Conservation (phyloP, 129 eudicot genomes). For the Artemisia argyi region DNA sequence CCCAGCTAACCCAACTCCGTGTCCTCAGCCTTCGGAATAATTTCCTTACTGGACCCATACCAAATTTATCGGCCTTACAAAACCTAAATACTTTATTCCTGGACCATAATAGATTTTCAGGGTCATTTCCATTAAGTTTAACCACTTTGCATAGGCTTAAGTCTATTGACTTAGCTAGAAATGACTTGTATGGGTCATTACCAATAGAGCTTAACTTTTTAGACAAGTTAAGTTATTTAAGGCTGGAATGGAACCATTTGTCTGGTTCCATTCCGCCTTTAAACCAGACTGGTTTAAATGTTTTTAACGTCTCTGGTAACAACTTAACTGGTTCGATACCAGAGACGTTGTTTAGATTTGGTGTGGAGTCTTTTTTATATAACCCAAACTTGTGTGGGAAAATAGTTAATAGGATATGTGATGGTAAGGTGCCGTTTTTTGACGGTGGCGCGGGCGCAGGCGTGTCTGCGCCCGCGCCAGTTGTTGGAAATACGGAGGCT, state of each 20-base stretch:
- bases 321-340: slow-evolving; percentile 75
- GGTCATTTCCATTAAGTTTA: slow-evolving; percentile 56
- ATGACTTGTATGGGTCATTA: slow-evolving; percentile 58
- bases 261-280: slow-evolving; percentile 71
- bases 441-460: slow-evolving; percentile 41
- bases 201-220: slow-evolving; percentile 44
- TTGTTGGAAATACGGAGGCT: slow-evolving; percentile 42
- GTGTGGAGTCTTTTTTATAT: slow-evolving; percentile 37
- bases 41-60: slow-evolving; percentile 75
- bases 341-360: slow-evolving; percentile 50
- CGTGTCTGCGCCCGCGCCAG: slow-evolving; percentile 58
- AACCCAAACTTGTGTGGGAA: slow-evolving; percentile 84
- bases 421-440: slow-evolving; percentile 46
- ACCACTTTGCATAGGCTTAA: slow-evolving; percentile 50
- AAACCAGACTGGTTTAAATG: slow-evolving; percentile 53
- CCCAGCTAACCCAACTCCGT: slow-evolving; percentile 82
- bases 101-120: slow-evolving; percentile 74
- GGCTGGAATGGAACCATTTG: slow-evolving; percentile 72
- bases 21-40: slow-evolving; percentile 66
- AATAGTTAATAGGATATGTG: slow-evolving; percentile 56
- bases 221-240: slow-evolving; percentile 54
- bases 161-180: slow-evolving; percentile 63
- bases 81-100: slow-evolving; percentile 74
- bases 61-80: slow-evolving; percentile 54
- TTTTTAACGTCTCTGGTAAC: slow-evolving; percentile 67